These are phyloP conservation scores for Tuber microsphaerosporum DNA, from an alignment of 495 filamentous ascomycete genomes.

Conservation along the genomic window DNA sequence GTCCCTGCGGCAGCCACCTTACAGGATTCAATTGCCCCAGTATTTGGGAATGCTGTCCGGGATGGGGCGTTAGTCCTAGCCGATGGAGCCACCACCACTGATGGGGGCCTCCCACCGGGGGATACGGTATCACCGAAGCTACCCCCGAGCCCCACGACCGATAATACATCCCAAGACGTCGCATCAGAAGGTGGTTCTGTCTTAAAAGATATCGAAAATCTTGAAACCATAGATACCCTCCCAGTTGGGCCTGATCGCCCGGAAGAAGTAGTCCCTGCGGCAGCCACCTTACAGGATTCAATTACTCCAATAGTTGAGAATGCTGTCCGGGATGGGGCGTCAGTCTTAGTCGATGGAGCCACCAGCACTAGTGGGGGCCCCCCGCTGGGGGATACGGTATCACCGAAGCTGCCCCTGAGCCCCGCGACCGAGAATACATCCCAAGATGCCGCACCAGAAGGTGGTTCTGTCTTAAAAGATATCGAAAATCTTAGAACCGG, in stretches of 20 bases:
- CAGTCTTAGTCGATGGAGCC: not conserved
- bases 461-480: not conserved
- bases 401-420: not conserved
- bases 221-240: too few species aligned
- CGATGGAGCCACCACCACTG: not conserved
- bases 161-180: not conserved
- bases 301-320: not conserved
- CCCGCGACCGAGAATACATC: not conserved
- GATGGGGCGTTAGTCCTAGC: not conserved
- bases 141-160: not conserved
- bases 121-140: not conserved
- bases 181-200: not conserved
- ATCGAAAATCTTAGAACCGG: not conserved
- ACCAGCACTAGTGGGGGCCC: not conserved
- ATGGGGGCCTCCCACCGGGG: not conserved
- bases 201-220: not conserved
- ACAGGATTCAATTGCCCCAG: not conserved
- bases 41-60: not conserved
- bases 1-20: not conserved
- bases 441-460: not conserved
- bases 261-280: not conserved
- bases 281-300: not conserved
- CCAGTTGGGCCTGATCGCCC: too few species aligned
- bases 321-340: not conserved
- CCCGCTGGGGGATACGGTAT: not conserved